Conservation (phyloP, 2,329 filamentous ascomycete species). For the Xylariaceae sp. region DNA sequence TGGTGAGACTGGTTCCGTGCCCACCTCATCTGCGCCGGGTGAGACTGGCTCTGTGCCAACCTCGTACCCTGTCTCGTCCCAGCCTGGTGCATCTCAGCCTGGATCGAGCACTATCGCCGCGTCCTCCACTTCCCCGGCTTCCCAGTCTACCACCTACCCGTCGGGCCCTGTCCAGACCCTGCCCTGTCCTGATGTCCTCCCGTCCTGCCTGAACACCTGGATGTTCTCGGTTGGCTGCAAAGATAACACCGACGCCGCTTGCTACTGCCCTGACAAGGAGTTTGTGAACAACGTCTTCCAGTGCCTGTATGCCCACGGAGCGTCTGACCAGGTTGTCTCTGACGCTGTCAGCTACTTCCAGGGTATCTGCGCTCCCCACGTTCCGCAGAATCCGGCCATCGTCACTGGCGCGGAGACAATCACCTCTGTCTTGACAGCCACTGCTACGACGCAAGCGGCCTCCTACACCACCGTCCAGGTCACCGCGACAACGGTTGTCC, state of each 20-base stretch:
- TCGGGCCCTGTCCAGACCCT: conserved; percentile 39
- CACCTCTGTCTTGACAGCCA: conserved; percentile 54
- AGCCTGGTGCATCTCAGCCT: conserved; percentile 5
- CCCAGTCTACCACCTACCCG: conserved; percentile 23
- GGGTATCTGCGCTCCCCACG: conserved; percentile 78
- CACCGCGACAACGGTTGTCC: conserved; percentile 46
- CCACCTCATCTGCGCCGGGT: background rate
- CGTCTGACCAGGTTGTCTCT: conserved; percentile 58
- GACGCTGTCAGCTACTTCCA: conserved; percentile 78
- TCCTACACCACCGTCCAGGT: conserved; percentile 44
- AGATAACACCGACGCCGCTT: conserved; percentile 74
- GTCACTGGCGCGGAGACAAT: conserved; percentile 66
- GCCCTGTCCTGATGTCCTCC: conserved; percentile 66
- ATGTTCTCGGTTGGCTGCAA: conserved; percentile 67
- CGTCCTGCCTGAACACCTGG: conserved; percentile 90
- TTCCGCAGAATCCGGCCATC: conserved; percentile 75
- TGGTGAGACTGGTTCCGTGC: conserved; percentile 1
- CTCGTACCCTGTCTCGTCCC: conserved; percentile 10
- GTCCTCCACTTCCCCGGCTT: conserved; percentile 30
- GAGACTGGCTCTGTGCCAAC: conserved; percentile 22
- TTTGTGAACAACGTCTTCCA: conserved; percentile 76
- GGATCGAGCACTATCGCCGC: conserved; percentile 17
- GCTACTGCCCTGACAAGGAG: conserved; percentile 77
- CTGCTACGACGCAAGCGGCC: conserved; percentile 37
- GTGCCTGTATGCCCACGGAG: conserved; percentile 75